These are phyloP conservation scores for Fistulifera pelliculosa DNA, from an alignment of 108 stramenopile genomes.

Conservation along the genomic window DNA sequence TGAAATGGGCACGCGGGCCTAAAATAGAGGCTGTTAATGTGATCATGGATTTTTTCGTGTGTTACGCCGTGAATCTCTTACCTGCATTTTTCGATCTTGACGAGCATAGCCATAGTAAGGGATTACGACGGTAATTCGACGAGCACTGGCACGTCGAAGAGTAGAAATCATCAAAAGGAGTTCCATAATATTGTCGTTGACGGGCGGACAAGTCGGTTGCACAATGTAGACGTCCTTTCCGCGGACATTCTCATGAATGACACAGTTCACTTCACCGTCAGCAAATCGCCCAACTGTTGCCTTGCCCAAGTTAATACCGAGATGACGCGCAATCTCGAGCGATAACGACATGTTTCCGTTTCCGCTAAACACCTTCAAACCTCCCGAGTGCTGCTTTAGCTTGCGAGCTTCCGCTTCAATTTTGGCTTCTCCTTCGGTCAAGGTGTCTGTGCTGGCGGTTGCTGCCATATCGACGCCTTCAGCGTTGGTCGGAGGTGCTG, in stretches of 20 bases:
- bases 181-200: constrained; percentile 98
- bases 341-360: constrained; percentile 95
- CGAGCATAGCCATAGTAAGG: constrained; percentile 99
- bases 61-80: constrained; percentile 8
- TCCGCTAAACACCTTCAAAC: constrained; percentile 94
- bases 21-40: background rate
- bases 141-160: constrained; percentile 88
- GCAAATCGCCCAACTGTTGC: constrained; percentile 94
- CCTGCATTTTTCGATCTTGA: constrained; percentile 99
- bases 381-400: constrained; percentile 77
- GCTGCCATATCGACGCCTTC: too few relatives aligned
- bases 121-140: constrained; percentile 96
- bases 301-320: constrained; percentile 93
- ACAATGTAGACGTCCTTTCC: constrained; percentile 97
- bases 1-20: constrained; percentile 97
- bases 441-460: too few relatives aligned
- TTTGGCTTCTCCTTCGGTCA: constrained; percentile 30
- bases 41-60: background rate
- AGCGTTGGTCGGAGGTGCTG: too few relatives aligned
- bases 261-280: constrained; percentile 98
- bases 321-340: constrained; percentile 85
- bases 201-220: constrained; percentile 96
- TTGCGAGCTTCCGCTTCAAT: constrained; percentile 73
- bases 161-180: constrained; percentile 95
- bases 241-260: constrained; percentile 96